Conservation (phyloP, 2,329 filamentous ascomycete genomes). For the Penicillium sclerotigenum region DNA sequence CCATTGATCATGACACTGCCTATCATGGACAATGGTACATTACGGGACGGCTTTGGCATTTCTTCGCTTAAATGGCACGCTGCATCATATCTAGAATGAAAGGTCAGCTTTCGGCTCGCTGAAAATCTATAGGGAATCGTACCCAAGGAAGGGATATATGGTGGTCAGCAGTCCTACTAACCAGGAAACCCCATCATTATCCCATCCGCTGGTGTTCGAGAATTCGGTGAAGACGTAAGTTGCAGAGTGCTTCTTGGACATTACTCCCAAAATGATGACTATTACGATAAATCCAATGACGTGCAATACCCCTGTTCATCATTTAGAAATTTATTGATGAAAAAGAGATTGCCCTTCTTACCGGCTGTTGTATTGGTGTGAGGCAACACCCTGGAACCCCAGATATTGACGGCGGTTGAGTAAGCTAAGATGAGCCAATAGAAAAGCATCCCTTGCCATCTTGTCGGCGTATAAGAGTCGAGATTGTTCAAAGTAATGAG, state of each 20-base stretch:
- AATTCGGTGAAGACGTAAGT: conserved; percentile 18
- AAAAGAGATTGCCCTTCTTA: too few relatives aligned
- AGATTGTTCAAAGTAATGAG: conserved; percentile 43
- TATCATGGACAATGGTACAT: conserved; percentile 36
- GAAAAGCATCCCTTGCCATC: conserved; percentile 43
- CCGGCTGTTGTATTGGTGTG: conserved; percentile 19
- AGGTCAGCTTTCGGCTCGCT: not conserved
- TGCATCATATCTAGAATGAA: conserved; percentile 34
- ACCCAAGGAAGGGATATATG: conserved; percentile 22
- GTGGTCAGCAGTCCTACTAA: conserved; percentile 19
- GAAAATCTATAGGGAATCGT: not conserved
- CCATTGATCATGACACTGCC: conserved; percentile 43
- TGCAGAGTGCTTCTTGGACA: conserved; percentile 17
- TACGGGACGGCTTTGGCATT: conserved; percentile 27
- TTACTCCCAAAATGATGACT: conserved; percentile 13
- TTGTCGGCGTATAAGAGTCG: conserved; percentile 41
- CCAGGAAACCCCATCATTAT: conserved; percentile 20
- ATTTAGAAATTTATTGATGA: too few relatives aligned
- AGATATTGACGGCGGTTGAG: conserved; percentile 44
- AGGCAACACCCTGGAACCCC: conserved; percentile 32
- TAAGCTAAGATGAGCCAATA: conserved; percentile 39
- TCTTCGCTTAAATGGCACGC: conserved; percentile 43
- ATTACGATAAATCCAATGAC: conserved; percentile 17
- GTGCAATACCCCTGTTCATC: conserved; percentile 14
- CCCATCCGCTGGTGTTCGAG: conserved; percentile 22